Evolutionary conservation across 768 basidiomycete species (phyloP).

Genomic region (Boletus rubescentipes): DNA sequence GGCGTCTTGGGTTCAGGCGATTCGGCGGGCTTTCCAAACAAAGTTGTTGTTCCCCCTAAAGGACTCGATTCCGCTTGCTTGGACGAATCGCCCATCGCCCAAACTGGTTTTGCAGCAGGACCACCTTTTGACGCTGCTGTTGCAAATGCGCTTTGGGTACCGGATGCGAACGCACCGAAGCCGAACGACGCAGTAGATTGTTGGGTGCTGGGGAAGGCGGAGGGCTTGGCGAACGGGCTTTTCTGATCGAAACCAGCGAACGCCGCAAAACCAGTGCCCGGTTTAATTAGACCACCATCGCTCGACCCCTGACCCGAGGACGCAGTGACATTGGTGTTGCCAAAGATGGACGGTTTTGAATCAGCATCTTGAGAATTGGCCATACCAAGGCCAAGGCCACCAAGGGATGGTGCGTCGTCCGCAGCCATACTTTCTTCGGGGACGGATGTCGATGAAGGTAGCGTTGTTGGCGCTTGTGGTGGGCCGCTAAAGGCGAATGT

Average conservation of each 20-base stretch:
- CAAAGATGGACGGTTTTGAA: constrained; percentile 34
- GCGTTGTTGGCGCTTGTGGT: constrained; percentile 3
- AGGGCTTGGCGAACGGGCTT: constrained; percentile 24
- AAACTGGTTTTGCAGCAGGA: constrained; percentile 23
- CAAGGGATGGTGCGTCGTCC: constrained; percentile 31
- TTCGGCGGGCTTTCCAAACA: constrained; percentile 11
- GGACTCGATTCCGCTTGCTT: constrained; percentile 11
- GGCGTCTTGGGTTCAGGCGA: constrained; percentile 9
- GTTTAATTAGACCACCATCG: constrained; percentile 29
- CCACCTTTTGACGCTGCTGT: constrained; percentile 16
- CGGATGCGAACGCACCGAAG: constrained; percentile 37
- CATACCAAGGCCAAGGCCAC: constrained; percentile 32
- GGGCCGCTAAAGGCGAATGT: constrained; percentile 21
- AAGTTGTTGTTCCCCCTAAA: not conserved
- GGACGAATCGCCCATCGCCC: constrained; percentile 13
- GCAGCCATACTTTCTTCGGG: constrained; percentile 35
- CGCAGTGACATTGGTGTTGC: constrained; percentile 17
- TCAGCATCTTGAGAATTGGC: constrained; percentile 24
- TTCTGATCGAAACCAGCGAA: constrained; percentile 26
- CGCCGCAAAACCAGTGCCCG: constrained; percentile 36
- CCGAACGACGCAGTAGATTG: constrained; percentile 16
- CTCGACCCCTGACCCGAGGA: constrained; percentile 16
- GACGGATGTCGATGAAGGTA: constrained; percentile 1
- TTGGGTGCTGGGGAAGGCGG: constrained; percentile 22
- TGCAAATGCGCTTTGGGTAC: constrained; percentile 31